These are phyloP conservation scores for Zygosaccharomyces pseudobailii DNA, from an alignment of 1,139 yeast species.

Conservation along the genomic window DNA sequence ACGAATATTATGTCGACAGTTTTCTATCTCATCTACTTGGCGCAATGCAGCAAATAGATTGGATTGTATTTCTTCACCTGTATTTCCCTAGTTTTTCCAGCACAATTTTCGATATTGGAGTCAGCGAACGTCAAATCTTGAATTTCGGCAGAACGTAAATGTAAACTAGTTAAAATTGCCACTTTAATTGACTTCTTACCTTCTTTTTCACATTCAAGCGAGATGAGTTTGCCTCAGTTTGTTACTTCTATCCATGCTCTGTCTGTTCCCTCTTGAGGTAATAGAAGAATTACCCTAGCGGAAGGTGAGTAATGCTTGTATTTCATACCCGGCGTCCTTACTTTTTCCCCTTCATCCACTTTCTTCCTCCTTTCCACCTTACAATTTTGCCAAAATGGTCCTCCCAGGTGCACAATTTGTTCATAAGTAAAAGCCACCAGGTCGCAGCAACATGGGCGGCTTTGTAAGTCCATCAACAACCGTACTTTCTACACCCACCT, in stretches of 20 bases:
- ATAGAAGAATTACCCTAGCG: constrained; percentile 73
- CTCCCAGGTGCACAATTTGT: constrained; percentile 60
- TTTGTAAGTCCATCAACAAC: constrained; percentile 81
- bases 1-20: constrained; percentile 64
- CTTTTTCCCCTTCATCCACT: constrained; percentile 64
- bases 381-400: constrained; percentile 58
- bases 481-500: constrained; percentile 92
- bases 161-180: constrained; percentile 33
- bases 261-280: constrained; percentile 26
- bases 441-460: constrained; percentile 87
- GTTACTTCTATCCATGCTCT: constrained; percentile 5
- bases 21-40: constrained; percentile 57
- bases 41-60: constrained; percentile 69
- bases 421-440: constrained; percentile 91
- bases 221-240: constrained; percentile 11
- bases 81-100: constrained; percentile 51
- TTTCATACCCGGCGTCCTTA: constrained; percentile 96
- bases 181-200: constrained; percentile 19
- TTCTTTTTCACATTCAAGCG: constrained; percentile 12
- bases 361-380: constrained; percentile 56
- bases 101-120: constrained; percentile 30
- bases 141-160: constrained; percentile 9
- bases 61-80: constrained; percentile 62
- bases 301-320: constrained; percentile 91
- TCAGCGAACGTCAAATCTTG: constrained; percentile 8